Base-by-base conservation (phyloP, 768 basidiomycete genomes). In the Xerocomus spinulosus region DNA sequence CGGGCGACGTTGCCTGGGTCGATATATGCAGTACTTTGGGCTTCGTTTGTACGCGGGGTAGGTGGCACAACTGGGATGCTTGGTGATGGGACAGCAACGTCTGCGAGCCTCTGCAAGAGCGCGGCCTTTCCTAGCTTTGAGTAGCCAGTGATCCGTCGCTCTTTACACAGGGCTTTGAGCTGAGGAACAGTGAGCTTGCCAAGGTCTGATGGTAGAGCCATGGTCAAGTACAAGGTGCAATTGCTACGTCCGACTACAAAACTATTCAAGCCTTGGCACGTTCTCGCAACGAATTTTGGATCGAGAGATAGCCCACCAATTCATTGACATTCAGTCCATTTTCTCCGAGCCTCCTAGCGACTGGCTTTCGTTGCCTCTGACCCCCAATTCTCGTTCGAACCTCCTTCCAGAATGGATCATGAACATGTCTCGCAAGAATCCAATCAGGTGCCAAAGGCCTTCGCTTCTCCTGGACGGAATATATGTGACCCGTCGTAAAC, bases 121-220 rank as follows among this genome's bases (percentile, higher is more conserved):
- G 69, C 76, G 43, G 70, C 66, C 62, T 87, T 87, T 33, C 65
- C 60, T 17, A 86, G 75, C 59, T 83, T 89, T 9, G 84, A 85
- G 59, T 85, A 88, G 0, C 82, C 83, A 35, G 70, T 58, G 21
- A 88, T 68, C 18, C 73, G 69, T 46, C 67, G 73, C 42, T 82
- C 83, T 59, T 84, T 88, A 65, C 85, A 89, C 13, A 87, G 49
- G 4, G 73, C 73, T 58, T 80, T 87, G 17, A 90, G 73, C 53
- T 83, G 81, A 17, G 79, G 62, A 9, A 85, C 80, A 8, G 79
- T 84, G 2, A 83, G 61, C 43, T 68, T 76, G 46, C 24, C 26
- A 46, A 66, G 54, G 40, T 61, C 58, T 26, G 50, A 29, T 4
- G 46, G 15, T 4, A 50, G 28, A 33, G 50, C 13, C 58, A 60